Evolutionary conservation across 257 asterid genomes (phyloP).

Genomic region (Knoxia roxburghii): DNA sequence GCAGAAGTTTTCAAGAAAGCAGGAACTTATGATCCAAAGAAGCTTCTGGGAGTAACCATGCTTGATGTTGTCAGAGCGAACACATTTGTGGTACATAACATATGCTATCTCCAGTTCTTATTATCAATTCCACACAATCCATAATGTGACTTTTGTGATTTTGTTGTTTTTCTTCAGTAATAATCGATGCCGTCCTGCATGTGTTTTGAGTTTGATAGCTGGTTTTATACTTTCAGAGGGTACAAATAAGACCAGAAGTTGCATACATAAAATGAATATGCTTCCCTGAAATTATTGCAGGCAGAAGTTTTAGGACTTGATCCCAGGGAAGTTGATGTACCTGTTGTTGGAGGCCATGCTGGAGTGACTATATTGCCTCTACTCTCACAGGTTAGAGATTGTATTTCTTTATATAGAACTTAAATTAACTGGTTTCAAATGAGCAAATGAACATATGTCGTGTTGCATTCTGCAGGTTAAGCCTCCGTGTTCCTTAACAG

Average conservation of each 20-base stretch:
- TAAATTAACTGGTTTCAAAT: too few relatives aligned
- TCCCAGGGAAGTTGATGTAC: constrained; percentile 80
- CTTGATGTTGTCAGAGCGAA: constrained; percentile 92
- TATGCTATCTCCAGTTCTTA: neutral
- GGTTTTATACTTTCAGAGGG: too few relatives aligned
- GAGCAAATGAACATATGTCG: neutral
- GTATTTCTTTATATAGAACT: too few relatives aligned
- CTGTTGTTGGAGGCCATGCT: constrained; percentile 95
- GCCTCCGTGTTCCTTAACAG: constrained; percentile 74
- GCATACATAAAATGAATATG: neutral
- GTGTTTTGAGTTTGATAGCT: too few relatives aligned
- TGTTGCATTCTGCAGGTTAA: constrained; percentile 48
- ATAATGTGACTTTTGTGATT: too few relatives aligned
- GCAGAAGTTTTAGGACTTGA: constrained; percentile 94
- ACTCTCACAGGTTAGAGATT: constrained; percentile 62
- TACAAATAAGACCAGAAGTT: neutral
- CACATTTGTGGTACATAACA: constrained; percentile 78
- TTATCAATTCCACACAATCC: neutral
- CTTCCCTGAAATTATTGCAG: constrained; percentile 23
- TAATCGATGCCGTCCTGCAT: too few relatives aligned
- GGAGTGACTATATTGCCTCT: constrained; percentile 92
- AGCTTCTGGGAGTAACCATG: constrained; percentile 84
- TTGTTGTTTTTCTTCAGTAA: too few relatives aligned
- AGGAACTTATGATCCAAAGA: constrained; percentile 78
- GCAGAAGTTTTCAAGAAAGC: constrained; percentile 95